These are phyloP conservation scores for Cyamopsis tetragonoloba DNA, from an alignment of 306 rosid species.

Conservation along the genomic window DNA sequence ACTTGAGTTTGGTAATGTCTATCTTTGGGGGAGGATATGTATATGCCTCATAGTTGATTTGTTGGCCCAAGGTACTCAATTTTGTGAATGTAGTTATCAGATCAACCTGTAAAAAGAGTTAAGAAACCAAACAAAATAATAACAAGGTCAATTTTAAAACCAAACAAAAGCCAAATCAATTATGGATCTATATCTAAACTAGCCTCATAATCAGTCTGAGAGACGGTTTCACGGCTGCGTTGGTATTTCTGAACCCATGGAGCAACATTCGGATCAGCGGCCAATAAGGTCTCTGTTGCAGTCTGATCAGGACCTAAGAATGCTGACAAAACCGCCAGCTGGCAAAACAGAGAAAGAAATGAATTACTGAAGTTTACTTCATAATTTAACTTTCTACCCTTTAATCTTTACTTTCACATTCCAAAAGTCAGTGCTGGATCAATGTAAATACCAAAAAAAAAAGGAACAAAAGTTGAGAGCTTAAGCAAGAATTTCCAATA, in stretches of 20 bases:
- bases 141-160: conserved; percentile 16
- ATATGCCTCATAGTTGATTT: conserved; percentile 85
- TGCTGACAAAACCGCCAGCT: conserved; percentile 88
- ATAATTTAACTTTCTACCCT: background rate
- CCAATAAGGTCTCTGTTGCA: conserved; percentile 72
- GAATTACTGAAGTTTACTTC: background rate
- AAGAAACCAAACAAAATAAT: background rate
- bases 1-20: conserved; percentile 74
- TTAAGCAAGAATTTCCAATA: background rate
- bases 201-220: conserved; percentile 94
- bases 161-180: conserved; percentile 12
- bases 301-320: conserved; percentile 88
- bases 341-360: conserved; percentile 26
- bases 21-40: conserved; percentile 58
- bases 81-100: conserved; percentile 79
- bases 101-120: conserved; percentile 66
- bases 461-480: background rate
- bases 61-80: conserved; percentile 73
- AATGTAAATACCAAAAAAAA: no score
- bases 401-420: background rate
- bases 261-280: conserved; percentile 70
- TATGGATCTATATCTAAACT: background rate
- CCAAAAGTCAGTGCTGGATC: background rate
- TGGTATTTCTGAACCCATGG: conserved; percentile 93
- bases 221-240: conserved; percentile 90